Percentiles rank a stretch among this genome's conserved stretches.
These are phyloP conservation scores for Penicillium corylophilum DNA, from an alignment of 2,329 filamentous ascomycete genomes.

Conservation along the genomic window DNA sequence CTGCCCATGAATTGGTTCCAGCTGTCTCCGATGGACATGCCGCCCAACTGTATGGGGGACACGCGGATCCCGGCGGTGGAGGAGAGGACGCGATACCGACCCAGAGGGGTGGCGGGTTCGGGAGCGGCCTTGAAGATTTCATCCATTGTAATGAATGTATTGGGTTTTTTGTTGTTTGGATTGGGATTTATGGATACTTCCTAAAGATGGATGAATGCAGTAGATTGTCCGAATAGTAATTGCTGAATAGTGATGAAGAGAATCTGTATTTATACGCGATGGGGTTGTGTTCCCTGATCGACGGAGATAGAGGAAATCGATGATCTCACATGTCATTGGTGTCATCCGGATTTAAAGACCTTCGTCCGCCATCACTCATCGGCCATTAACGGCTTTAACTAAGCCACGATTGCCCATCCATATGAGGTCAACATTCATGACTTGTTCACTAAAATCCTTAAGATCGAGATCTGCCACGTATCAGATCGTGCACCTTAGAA, in stretches of 20 bases:
- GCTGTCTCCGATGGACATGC: conserved; percentile 40
- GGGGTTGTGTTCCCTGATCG: neutral
- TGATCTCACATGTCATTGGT: neutral
- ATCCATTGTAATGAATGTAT: conserved; percentile 21
- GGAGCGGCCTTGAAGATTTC: conserved; percentile 43
- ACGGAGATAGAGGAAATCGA: neutral
- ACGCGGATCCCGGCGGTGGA: conserved; percentile 65
- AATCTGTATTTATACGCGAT: neutral
- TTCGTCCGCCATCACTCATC: neutral
- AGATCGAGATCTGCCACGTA: neutral
- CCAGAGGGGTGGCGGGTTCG: conserved; percentile 60
- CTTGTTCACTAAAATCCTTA: neutral
- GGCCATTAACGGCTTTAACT: neutral
- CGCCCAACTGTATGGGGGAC: conserved; percentile 57
- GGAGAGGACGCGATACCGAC: conserved; percentile 64
- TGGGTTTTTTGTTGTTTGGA: neutral
- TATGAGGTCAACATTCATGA: neutral
- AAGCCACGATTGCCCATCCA: neutral
- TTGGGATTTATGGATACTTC: neutral
- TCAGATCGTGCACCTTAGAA: neutral
- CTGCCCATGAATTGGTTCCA: conserved; percentile 59
- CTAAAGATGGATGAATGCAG: no score
- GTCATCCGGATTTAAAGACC: conserved; percentile 5
- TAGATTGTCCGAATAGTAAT: neutral
- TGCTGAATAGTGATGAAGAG: neutral